Evolutionary conservation across 1,284 basidiomycete genomes (phyloP).

Genomic region (Apiotrichum gracile): DNA sequence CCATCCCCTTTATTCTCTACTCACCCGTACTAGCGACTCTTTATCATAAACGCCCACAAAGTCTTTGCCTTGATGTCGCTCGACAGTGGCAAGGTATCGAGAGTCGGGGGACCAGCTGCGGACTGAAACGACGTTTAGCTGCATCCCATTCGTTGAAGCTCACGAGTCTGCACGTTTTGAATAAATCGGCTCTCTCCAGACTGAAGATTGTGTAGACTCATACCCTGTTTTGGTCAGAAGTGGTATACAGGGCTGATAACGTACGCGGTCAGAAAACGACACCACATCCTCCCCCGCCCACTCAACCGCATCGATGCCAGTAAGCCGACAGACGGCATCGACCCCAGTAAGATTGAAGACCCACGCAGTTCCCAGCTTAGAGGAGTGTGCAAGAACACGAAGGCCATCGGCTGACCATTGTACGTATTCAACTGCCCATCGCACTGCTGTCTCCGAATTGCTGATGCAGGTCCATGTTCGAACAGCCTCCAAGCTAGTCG

Average conservation of each 20-base stretch:
- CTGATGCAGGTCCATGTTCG: constrained; percentile 32
- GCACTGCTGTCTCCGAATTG: background rate
- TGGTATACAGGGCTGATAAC: constrained; percentile 27
- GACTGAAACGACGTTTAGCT: constrained; percentile 36
- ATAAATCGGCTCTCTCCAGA: constrained; percentile 54
- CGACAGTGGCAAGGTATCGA: constrained; percentile 71
- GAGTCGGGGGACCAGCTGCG: constrained; percentile 72
- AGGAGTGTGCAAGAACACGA: constrained; percentile 67
- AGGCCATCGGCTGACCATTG: constrained; percentile 79
- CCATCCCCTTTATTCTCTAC: constrained; percentile 27
- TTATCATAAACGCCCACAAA: constrained; percentile 72
- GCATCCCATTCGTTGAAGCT: background rate
- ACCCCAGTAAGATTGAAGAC: constrained; percentile 53
- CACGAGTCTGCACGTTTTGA: constrained; percentile 13
- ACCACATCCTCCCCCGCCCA: constrained; percentile 76
- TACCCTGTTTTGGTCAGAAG: constrained; percentile 58
- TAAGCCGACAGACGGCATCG: constrained; percentile 58
- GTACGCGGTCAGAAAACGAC: constrained; percentile 83
- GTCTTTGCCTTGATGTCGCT: constrained; percentile 79
- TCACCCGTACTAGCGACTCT: constrained; percentile 68
- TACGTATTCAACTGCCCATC: constrained; percentile 57
- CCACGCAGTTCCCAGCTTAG: constrained; percentile 56
- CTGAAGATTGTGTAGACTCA: constrained; percentile 71
- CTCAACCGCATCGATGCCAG: constrained; percentile 67
- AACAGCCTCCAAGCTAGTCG: constrained; percentile 37